Evolutionary conservation across 2,329 filamentous ascomycete species (phyloP).

Genomic region (Dactylellina sp.): DNA sequence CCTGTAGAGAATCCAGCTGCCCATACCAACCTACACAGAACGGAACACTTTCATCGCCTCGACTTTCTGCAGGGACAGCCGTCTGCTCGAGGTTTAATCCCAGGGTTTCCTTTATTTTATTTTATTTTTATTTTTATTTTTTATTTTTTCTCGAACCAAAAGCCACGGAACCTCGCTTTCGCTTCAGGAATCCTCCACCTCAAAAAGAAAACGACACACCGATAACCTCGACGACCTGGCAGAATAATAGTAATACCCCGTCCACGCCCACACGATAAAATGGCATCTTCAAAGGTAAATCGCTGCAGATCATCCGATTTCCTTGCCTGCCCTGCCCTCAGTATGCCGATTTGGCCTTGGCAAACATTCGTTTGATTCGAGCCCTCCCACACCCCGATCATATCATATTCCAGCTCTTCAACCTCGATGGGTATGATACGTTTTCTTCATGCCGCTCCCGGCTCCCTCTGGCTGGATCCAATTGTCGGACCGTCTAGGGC

Average conservation of each 20-base stretch:
- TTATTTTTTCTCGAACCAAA: constrained; percentile 5
- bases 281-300: constrained; percentile 58
- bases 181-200: constrained; percentile 6
- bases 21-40: constrained; percentile 29
- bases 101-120: constrained; percentile 33
- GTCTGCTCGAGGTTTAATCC: constrained; percentile 39
- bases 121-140: constrained; percentile 2
- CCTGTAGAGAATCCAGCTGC: constrained; percentile 30
- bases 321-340: constrained; percentile 53
- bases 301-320: constrained; percentile 50
- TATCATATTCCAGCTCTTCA: constrained; percentile 55
- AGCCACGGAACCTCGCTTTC: constrained; percentile 27
- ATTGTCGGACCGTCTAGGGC: constrained; percentile 29
- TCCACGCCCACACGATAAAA: constrained; percentile 18
- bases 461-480: constrained; percentile 26
- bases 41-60: constrained; percentile 31
- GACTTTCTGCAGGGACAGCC: constrained; percentile 51
- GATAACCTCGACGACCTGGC: constrained; percentile 11
- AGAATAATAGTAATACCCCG: constrained; percentile 36
- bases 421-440: constrained; percentile 55
- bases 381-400: constrained; percentile 41
- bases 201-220: constrained; percentile 10
- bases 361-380: constrained; percentile 40
- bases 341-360: constrained; percentile 55
- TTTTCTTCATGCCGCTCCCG: constrained; percentile 12